Conservation (phyloP, 1,139 yeast species). For the Zygosaccharomyces sapae region DNA sequence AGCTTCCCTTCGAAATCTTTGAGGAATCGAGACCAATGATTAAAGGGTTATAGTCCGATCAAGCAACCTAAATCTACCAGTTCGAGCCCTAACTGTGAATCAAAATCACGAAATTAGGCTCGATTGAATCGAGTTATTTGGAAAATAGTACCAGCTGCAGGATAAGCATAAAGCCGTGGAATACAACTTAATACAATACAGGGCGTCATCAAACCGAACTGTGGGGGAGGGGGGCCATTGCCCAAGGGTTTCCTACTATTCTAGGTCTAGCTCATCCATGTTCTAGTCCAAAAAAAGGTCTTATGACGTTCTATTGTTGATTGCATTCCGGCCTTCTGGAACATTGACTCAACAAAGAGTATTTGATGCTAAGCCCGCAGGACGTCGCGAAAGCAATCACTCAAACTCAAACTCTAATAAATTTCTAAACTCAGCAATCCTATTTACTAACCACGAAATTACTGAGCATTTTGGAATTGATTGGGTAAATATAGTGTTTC, state of each 20-base stretch:
- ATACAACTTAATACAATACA: neutral
- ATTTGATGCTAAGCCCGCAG: neutral
- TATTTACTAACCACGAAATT: neutral
- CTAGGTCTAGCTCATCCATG: neutral
- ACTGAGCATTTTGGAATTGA: neutral
- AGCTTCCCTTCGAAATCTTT: neutral
- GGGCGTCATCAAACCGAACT: neutral
- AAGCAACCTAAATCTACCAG: neutral
- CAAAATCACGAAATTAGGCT: neutral
- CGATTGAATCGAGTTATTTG: neutral
- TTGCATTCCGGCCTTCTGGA: neutral
- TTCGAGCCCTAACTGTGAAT: neutral
- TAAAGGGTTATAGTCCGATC: neutral
- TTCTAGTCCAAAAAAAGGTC: neutral
- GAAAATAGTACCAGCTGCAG: neutral
- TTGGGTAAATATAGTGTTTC: neutral
- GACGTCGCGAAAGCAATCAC: neutral
- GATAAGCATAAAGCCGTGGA: neutral
- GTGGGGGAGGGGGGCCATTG: neutral
- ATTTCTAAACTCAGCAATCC: neutral
- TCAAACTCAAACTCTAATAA: neutral
- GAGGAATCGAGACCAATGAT: neutral
- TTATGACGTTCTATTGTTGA: neutral
- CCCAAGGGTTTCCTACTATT: neutral
- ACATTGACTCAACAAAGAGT: neutral